A percentile compares a stretch with the other conserved stretches of the same genome.
These are phyloP conservation scores for Trifolium pratense DNA, from an alignment of 306 rosid species.

Conservation along the genomic window DNA sequence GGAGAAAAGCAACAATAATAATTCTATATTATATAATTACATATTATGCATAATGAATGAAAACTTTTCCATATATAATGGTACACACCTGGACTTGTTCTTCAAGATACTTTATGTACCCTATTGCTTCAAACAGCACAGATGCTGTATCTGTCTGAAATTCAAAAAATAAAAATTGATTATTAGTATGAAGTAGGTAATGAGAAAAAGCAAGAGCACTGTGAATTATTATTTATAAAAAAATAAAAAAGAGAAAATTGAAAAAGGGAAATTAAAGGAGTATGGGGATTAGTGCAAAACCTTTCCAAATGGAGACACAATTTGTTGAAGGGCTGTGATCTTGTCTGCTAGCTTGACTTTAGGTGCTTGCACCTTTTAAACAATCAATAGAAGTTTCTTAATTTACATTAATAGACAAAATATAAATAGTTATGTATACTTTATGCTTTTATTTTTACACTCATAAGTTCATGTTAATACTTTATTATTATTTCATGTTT, in stretches of 20 bases:
- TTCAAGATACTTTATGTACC: slow-evolving; percentile 83
- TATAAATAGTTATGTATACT: too few relatives aligned
- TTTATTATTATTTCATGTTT: background rate
- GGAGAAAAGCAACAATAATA: slow-evolving; percentile 29
- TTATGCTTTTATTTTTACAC: slow-evolving; percentile 22
- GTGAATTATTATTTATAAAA: slow-evolving; percentile 7
- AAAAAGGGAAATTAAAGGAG: slow-evolving; percentile 9
- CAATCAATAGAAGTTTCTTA: slow-evolving; percentile 43
- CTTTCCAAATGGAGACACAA: slow-evolving; percentile 99
- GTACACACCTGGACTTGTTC: slow-evolving; percentile 81
- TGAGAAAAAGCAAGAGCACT: slow-evolving; percentile 51
- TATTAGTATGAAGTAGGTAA: slow-evolving; percentile 33
- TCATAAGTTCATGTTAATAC: slow-evolving; percentile 16
- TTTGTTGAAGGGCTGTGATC: slow-evolving; percentile 94
- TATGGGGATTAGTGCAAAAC: slow-evolving; percentile 48
- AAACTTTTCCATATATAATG: slow-evolving; percentile 34
- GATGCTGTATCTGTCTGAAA: slow-evolving; percentile 97
- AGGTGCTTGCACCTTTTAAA: slow-evolving; percentile 74
- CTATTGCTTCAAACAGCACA: slow-evolving; percentile 87
- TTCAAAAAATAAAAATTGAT: slow-evolving; percentile 3
- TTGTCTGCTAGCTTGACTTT: slow-evolving; percentile 89
- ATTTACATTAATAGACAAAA: background rate
- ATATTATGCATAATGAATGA: slow-evolving; percentile 35
- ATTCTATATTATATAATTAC: slow-evolving; percentile 29
- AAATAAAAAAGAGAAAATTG: background rate